These are phyloP conservation scores for Ceratocystis smalleyi DNA, from an alignment of 2,329 filamentous ascomycete species.

Conservation along the genomic window DNA sequence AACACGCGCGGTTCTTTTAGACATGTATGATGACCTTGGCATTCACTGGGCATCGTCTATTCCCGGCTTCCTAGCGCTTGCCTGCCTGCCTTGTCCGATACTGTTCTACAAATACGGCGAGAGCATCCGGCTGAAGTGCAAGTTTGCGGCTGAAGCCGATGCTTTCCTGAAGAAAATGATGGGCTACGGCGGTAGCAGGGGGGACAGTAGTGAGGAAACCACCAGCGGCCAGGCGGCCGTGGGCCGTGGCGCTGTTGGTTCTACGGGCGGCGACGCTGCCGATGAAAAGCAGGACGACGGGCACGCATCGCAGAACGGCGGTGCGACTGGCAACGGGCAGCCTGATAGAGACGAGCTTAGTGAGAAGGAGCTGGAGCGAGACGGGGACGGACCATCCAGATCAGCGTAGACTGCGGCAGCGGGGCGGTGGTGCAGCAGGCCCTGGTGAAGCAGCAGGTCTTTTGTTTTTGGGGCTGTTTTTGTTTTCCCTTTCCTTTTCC, in stretches of 20 bases:
- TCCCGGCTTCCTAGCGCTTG: conserved; percentile 57
- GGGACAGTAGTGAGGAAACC: too few species aligned
- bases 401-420: too few species aligned
- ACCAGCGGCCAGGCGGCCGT: neutral
- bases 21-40: conserved; percentile 44
- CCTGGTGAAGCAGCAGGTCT: too few species aligned
- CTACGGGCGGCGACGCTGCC: too few species aligned
- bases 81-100: conserved; percentile 59
- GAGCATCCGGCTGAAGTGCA: conserved; percentile 48
- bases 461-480: neutral
- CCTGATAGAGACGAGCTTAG: too few species aligned
- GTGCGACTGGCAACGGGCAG: too few species aligned
- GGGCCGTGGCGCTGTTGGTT: neutral
- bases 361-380: too few species aligned
- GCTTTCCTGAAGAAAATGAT: conserved; percentile 37
- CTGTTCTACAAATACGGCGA: conserved; percentile 59
- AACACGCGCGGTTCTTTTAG: conserved; percentile 7
- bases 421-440: too few species aligned
- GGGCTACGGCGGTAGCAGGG: conserved; percentile 18
- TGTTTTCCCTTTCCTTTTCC: neutral
- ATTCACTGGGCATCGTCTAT: conserved; percentile 63
- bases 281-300: too few species aligned
- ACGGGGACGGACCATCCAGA: too few species aligned
- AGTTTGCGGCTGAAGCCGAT: conserved; percentile 53
- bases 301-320: too few species aligned